These are phyloP conservation scores for Tetracentron sinense DNA, from an alignment of 164 flowering plant genomes.

Conservation along the genomic window DNA sequence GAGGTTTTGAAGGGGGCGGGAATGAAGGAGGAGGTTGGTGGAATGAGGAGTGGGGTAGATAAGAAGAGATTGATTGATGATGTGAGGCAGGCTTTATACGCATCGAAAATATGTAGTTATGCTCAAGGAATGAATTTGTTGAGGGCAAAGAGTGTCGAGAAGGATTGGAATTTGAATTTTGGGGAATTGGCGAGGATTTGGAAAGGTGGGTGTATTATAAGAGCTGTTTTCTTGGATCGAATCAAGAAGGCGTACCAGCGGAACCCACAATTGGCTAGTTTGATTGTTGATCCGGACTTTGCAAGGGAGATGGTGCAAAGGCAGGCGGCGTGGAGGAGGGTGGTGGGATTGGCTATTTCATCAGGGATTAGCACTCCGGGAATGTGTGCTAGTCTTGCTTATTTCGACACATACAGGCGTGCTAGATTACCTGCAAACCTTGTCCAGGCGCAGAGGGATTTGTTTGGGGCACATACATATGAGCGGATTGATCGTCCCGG, in stretches of 20 bases:
- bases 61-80: constrained; percentile 26
- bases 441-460: constrained; percentile 27
- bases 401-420: constrained; percentile 22
- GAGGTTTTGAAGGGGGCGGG: constrained; percentile 24
- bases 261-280: constrained; percentile 20
- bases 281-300: constrained; percentile 25
- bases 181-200: constrained; percentile 30
- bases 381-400: constrained; percentile 24
- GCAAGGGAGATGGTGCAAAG: constrained; percentile 29
- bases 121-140: constrained; percentile 30
- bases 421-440: constrained; percentile 22
- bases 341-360: constrained; percentile 21
- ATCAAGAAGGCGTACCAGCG: constrained; percentile 23
- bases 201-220: constrained; percentile 28
- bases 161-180: constrained; percentile 22
- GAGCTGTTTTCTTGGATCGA: constrained; percentile 22
- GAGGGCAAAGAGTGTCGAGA: constrained; percentile 21
- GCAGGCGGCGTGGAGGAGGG: constrained; percentile 27
- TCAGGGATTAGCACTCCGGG: constrained; percentile 27
- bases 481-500: constrained; percentile 24
- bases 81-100: constrained; percentile 28
- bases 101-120: constrained; percentile 25
- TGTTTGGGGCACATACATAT: constrained; percentile 25
- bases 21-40: constrained; percentile 13
- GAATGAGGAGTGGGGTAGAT: constrained; percentile 10